Base-by-base conservation (phyloP, 345 rosid species). In the Microthlaspi erraticum region DNA sequence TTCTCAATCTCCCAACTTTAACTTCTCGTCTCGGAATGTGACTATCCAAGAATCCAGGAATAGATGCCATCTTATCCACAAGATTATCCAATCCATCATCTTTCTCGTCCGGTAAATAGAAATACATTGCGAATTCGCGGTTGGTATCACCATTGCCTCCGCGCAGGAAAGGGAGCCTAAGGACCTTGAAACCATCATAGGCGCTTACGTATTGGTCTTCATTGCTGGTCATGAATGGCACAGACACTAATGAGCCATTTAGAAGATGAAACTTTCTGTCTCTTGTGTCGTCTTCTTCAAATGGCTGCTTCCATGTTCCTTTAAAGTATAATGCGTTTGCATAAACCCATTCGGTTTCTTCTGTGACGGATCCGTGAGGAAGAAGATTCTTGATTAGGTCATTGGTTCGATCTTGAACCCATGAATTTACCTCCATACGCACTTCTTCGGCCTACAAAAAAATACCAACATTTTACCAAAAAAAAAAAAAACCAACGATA, bases 161-260 rank as follows among this genome's bases (percentile, higher is more conserved):
- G 38, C 3, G 61, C 6, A 2, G 16, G n/a, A 34, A 70, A 16
- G 57, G 66, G 7, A 70, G 49, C 37, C 13, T 70, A 2, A 70
- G 74, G 59, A 59, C 67, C 32, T 70, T 58, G 50, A 70, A 59
- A 70, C 41, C 74, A 10, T 70, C 39, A 16, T 29, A 71, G 8
- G 17, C 42, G 1, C 0, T 6, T 4, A 61, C 4, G 5, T 60
- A 60, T 29, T 71, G 74, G 3, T 29, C 6, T 0, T 3, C 0
- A 17, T 0, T 12, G 67, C 9, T 60, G 23, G 7, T 49, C 68
- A 60, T 60, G 41, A 60, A 70, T n/a, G 60, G 60, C 48, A 59
- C 68, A 71, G 14, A 32, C 7, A 71, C 68, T 11, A 41, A 23
- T 6, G 4, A 7, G 5, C 74, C 74, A 23, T 58, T 16, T 33